Evolutionary conservation across 257 asterid species (phyloP).

Genomic region (Solanum etuberosum): DNA sequence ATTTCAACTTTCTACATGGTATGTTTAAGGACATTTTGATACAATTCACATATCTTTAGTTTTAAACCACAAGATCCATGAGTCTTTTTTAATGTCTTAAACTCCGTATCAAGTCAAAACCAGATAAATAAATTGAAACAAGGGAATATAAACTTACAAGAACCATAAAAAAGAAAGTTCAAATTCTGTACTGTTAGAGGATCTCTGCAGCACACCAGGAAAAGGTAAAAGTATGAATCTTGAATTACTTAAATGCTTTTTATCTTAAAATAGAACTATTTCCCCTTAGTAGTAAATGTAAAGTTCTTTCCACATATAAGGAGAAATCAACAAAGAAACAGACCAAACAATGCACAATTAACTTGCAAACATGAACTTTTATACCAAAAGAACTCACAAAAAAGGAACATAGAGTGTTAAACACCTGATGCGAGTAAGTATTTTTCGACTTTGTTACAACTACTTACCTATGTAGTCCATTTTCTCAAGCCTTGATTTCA

Average conservation of each 20-base stretch:
- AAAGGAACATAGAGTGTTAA: background rate
- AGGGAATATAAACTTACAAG: background rate
- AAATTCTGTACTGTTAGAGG: background rate
- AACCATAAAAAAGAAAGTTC: background rate
- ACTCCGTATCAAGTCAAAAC: background rate
- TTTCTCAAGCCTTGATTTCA: conserved; percentile 31
- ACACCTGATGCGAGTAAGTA: background rate
- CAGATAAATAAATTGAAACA: background rate
- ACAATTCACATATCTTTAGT: background rate
- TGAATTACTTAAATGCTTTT: background rate
- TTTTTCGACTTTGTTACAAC: background rate
- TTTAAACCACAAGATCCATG: background rate
- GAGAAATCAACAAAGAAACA: background rate
- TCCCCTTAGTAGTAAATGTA: background rate
- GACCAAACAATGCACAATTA: background rate
- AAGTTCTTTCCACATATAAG: background rate
- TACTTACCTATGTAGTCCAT: conserved; percentile 34
- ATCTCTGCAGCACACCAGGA: background rate
- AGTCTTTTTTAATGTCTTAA: background rate
- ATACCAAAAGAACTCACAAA: background rate
- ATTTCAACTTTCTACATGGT: background rate
- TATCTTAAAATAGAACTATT: background rate
- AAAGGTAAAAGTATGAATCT: background rate
- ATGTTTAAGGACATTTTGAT: background rate
- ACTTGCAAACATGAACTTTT: background rate